Conservation (phyloP, 306 rosid genomes). For the Malus domestica region ASM211411v1 NC_041804.1:6572501-6573000, state of each 20-base stretch:
- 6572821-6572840: conserved; percentile 98
- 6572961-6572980: not conserved
- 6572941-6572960: not conserved
- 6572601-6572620: not conserved
- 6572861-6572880: conserved; percentile 95
- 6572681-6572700: not conserved
- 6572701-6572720: not conserved
- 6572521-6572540: conserved; percentile 3
- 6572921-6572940: conserved; percentile 11
- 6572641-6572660: not conserved
- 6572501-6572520: not conserved
- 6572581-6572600: not conserved
- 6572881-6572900: conserved; percentile 83
- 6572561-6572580: not conserved
- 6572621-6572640: not conserved
- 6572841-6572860: conserved; percentile 97
- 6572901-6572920: conserved; percentile 44
- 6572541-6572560: not conserved
- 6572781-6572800: conserved; percentile 92
- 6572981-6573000: not conserved
- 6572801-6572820: conserved; percentile 98
- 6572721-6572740: not conserved
- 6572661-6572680: not conserved
- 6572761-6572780: conserved; percentile 99
- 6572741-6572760: conserved; percentile 48